These are phyloP conservation scores for Diaporthe caulivora DNA, from an alignment of 2,329 filamentous ascomycete genomes.

Conservation along the genomic window DNA sequence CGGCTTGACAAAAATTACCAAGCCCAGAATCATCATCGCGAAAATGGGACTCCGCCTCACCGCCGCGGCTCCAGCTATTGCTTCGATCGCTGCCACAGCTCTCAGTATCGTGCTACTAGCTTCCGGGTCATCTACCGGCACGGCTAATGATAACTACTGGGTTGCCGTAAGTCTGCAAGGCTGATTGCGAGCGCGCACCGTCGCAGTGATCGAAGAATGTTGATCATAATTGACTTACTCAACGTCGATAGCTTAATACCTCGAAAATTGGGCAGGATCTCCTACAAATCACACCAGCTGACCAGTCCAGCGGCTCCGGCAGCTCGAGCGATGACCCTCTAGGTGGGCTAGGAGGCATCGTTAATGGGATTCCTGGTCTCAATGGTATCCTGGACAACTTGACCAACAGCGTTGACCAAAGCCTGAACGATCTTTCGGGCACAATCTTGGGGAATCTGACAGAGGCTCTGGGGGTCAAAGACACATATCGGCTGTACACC, in stretches of 20 bases:
- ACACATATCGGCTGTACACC: constrained; percentile 43
- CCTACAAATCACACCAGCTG: constrained; percentile 37
- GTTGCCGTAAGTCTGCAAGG: constrained; percentile 4
- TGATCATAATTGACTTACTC: background rate
- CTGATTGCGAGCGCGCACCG: too few relatives aligned
- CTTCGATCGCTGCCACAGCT: constrained; percentile 21
- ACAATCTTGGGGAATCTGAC: constrained; percentile 43
- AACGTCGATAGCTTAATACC: constrained; percentile 38
- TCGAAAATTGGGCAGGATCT: constrained; percentile 41
- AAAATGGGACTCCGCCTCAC: constrained; percentile 26
- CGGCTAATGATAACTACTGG: constrained; percentile 25
- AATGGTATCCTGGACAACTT: constrained; percentile 41
- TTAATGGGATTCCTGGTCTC: constrained; percentile 38
- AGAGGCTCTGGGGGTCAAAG: constrained; percentile 41
- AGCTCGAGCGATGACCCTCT: constrained; percentile 26
- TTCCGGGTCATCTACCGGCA: constrained; percentile 25
- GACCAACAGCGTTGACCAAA: constrained; percentile 39
- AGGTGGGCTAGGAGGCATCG: constrained; percentile 20
- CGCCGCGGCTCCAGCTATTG: constrained; percentile 14
- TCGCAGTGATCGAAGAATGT: background rate
- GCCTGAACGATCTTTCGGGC: constrained; percentile 43
- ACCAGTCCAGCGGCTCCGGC: constrained; percentile 23
- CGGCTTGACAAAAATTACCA: background rate
- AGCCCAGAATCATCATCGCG: background rate
- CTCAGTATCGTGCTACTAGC: constrained; percentile 24